A percentile compares a stretch with the other conserved stretches of the same genome.
These are phyloP conservation scores for Sedum album DNA, from an alignment of 164 flowering plant genomes.

Conservation along the genomic window DNA sequence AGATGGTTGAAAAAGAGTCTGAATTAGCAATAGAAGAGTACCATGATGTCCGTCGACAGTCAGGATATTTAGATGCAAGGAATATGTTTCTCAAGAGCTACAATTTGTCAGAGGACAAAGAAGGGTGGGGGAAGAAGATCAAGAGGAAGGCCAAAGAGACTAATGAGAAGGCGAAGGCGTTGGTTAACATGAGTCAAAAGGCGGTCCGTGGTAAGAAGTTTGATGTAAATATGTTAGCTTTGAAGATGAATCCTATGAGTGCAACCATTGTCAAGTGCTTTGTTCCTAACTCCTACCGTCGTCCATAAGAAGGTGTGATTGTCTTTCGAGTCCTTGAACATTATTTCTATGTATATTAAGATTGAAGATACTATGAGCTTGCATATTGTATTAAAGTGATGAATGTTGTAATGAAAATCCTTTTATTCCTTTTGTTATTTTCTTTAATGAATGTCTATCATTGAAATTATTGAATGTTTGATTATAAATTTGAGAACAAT, in stretches of 20 bases:
- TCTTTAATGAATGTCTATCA: too few species aligned
- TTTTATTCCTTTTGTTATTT: too few species aligned
- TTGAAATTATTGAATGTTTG: too few species aligned
- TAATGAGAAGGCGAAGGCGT: not conserved
- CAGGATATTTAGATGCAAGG: not conserved
- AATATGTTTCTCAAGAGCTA: not conserved
- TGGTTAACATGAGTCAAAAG: not conserved
- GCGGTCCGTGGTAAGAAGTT: not conserved
- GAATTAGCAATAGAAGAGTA: not conserved
- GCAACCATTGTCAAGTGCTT: not conserved
- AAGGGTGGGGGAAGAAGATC: conserved; percentile 1
- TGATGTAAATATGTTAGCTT: not conserved
- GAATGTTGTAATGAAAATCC: too few species aligned
- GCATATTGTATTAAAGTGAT: too few species aligned
- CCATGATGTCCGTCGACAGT: not conserved
- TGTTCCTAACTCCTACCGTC: not conserved
- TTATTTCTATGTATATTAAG: too few species aligned
- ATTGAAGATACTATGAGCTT: too few species aligned
- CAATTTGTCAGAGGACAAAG: not conserved
- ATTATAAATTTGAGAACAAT: too few species aligned
- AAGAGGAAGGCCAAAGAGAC: not conserved
- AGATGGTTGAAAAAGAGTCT: not conserved
- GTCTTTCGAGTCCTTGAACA: too few species aligned
- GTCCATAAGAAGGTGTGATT: not conserved
- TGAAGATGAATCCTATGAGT: not conserved